Evolutionary conservation across 1,139 yeast genomes (phyloP).

Genomic region (Nakaseomyces nivariensis): DNA sequence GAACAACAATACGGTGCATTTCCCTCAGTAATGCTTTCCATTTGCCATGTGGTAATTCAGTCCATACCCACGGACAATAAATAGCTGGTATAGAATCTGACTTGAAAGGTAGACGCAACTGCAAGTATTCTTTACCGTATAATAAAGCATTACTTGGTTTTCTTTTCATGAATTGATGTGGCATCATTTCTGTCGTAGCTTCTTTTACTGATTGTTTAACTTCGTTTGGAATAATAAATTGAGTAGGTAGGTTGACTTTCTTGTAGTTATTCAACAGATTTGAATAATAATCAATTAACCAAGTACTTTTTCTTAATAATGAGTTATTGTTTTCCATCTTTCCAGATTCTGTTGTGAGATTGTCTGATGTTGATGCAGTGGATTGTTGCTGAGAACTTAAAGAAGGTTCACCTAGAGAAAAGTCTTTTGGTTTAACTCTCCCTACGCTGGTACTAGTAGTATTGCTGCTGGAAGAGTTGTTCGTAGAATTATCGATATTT

Average conservation of each 20-base stretch:
- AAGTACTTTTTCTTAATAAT: conserved; percentile 7
- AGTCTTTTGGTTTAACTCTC: not conserved
- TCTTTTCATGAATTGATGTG: conserved; percentile 7
- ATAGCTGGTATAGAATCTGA: conserved; percentile 22
- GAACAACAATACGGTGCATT: conserved; percentile 19
- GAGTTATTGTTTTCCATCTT: conserved; percentile 1
- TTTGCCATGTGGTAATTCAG: conserved; percentile 16
- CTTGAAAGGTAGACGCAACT: conserved; percentile 21
- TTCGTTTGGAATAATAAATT: conserved; percentile 11
- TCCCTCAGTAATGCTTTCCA: conserved; percentile 25
- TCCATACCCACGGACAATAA: conserved; percentile 26
- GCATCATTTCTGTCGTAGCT: not conserved
- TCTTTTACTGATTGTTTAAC: conserved; percentile 1
- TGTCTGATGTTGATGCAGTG: not conserved
- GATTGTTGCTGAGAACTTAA: not conserved
- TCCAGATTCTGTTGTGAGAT: not conserved
- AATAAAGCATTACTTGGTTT: conserved; percentile 8
- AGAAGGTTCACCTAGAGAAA: not conserved
- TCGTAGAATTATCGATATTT: not conserved
- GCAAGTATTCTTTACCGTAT: conserved; percentile 16
- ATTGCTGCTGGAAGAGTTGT: not conserved
- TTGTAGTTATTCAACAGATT: conserved; percentile 15
- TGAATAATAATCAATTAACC: conserved; percentile 17
- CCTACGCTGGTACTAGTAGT: not conserved
- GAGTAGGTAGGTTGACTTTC: conserved; percentile 14